phyloP scores from a whole-genome alignment of 768 basidiomycete genomes.

The Cyclocybe cylindracea region DNA sequence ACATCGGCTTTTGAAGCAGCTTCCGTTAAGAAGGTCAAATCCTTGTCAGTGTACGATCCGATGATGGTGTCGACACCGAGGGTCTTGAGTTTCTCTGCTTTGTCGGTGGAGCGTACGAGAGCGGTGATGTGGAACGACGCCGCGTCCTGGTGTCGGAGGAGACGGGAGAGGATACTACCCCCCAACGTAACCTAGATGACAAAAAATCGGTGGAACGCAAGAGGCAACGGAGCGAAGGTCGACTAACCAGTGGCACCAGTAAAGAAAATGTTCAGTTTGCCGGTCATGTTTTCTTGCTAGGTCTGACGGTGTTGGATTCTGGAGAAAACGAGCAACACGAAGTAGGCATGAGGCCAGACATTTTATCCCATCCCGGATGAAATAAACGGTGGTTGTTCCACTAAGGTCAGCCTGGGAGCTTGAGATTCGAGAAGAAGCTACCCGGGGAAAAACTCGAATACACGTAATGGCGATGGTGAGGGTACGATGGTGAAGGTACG shows the following conservation, averaged over 20 bases:
- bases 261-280: slow-evolving; percentile 38
- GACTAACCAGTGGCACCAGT: slow-evolving; percentile 46
- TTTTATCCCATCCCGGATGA: too few species aligned
- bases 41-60: slow-evolving; percentile 38
- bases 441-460: too few species aligned
- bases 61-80: slow-evolving; percentile 38
- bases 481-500: too few species aligned
- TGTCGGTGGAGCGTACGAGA: slow-evolving; percentile 44
- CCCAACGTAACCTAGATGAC: slow-evolving; percentile 45
- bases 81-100: slow-evolving; percentile 41
- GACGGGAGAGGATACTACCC: slow-evolving; percentile 43
- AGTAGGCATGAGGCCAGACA: too few species aligned
- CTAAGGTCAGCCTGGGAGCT: too few species aligned
- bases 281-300: slow-evolving; percentile 14
- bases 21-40: slow-evolving; percentile 29
- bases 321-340: too few species aligned
- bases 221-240: background rate
- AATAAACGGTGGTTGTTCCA: too few species aligned
- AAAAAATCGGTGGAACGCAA: background rate
- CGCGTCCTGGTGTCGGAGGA: slow-evolving; percentile 37
- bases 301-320: too few species aligned
- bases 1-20: slow-evolving; percentile 41
- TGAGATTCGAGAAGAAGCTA: too few species aligned
- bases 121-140: slow-evolving; percentile 40
- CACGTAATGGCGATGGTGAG: too few species aligned